These are phyloP conservation scores for Dioscorea alata DNA, from an alignment of 106 monocot genomes.

Conservation along the genomic window DNA sequence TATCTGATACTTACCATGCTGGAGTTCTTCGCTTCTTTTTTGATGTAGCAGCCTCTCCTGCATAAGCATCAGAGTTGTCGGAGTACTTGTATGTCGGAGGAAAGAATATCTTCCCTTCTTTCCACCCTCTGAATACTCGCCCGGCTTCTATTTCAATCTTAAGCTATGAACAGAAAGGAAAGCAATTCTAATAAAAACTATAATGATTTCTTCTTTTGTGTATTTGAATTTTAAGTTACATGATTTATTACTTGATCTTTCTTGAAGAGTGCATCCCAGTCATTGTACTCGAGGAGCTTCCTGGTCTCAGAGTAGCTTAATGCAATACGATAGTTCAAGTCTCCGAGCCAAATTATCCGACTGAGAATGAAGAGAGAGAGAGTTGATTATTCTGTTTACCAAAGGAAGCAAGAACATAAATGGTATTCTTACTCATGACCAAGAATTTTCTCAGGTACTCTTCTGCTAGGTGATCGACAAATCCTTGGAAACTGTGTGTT, in stretches of 20 bases:
- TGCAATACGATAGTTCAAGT: conserved; percentile 70
- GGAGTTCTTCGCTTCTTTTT: conserved; percentile 88
- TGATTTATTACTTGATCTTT: conserved; percentile 61
- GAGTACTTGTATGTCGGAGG: conserved; percentile 91
- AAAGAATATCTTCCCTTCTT: conserved; percentile 85
- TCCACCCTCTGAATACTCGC: conserved; percentile 82
- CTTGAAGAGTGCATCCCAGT: conserved; percentile 65
- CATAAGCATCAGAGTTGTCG: conserved; percentile 72
- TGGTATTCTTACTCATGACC: conserved; percentile 58
- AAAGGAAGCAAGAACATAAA: neutral
- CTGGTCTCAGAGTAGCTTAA: conserved; percentile 57
- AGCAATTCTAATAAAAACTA: neutral
- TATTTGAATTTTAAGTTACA: neutral
- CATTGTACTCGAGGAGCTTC: conserved; percentile 47
- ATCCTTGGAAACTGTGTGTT: conserved; percentile 35
- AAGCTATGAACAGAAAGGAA: conserved; percentile 31
- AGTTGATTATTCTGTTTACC: neutral
- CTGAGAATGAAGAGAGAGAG: conserved; percentile 14
- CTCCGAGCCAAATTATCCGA: conserved; percentile 77
- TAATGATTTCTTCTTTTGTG: too few relatives aligned
- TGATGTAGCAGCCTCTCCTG: conserved; percentile 56
- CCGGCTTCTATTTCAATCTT: conserved; percentile 83
- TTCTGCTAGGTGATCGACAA: conserved; percentile 19
- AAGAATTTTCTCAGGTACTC: conserved; percentile 47
- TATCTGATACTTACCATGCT: conserved; percentile 47